Base-by-base conservation (phyloP, 495 filamentous ascomycete species). In the Talaromyces liani region DNA sequence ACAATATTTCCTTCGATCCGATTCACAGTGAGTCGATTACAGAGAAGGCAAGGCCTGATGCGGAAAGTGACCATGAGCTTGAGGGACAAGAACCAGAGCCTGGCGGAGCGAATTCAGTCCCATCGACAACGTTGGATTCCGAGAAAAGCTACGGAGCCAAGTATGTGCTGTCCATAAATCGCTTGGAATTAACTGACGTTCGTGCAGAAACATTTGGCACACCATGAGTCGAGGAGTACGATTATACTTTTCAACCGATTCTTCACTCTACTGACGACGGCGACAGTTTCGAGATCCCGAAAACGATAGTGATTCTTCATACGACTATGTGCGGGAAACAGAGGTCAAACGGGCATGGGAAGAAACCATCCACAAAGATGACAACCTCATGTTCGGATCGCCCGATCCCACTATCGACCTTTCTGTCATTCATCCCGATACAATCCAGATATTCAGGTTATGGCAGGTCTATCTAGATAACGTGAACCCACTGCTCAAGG, bases 381-480 rank as follows among this genome's bases (percentile, higher is more conserved):
- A 84, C 62, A 68, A 77, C 57, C 72, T 85, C 56, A 71, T 87
- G 1, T 80, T 86, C 67, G 79, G 83, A 60, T 73, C 78, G 3
- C 71, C 68, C 5, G 71, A 68, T 22, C 67, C 69, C 10, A 53
- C 25, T 16, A 66, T 80, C 34, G 73, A 83, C 49, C 73, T 88
- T 18, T 76, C 77, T 9, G 71, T 71, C 3, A 53, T 82, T 2
- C 83, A 84, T 65, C 83, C 82, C 0, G 69, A 72, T 14, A 77
- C 85, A 8, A 79, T 90, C 58, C 87, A 91, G 62, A 87, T 91
- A 27, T 86, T 91, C 66, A 77, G 80, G 57, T 71, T 92, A 9
- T 91, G 88, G 88, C 87, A 91, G 70, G 79, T 80, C 1, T 90
- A 82, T 66, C 78, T 88, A 12, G 82, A 86, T 61, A 84, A 86